A percentile compares a stretch with the other conserved stretches of the same genome.
Evolutionary conservation across 176 grass and related monocot species (phyloP).

Genomic region (Dendrocalamus sinicus): DNA sequence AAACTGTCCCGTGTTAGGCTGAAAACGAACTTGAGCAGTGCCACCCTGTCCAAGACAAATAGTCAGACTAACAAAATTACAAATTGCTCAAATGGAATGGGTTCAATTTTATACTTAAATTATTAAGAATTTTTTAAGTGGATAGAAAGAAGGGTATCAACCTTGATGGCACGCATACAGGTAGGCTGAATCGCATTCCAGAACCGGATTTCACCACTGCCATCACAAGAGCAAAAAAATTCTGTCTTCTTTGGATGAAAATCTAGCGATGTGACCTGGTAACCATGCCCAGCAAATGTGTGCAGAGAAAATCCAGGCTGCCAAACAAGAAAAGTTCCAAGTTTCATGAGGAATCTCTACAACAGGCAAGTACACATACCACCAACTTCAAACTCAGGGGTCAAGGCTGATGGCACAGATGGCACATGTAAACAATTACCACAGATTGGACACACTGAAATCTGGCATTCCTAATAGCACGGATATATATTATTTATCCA

Average conservation of each 20-base stretch:
- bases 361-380: constrained; percentile 11
- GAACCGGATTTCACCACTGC: constrained; percentile 86
- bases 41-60: constrained; percentile 67
- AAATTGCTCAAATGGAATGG: constrained; percentile 9
- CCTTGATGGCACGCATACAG: constrained; percentile 63
- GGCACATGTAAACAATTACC: neutral
- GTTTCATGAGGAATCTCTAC: constrained; percentile 20
- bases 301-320: constrained; percentile 84
- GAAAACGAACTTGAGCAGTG: constrained; percentile 91
- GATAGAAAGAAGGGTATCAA: constrained; percentile 37
- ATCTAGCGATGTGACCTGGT: constrained; percentile 88
- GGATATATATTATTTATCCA: neutral
- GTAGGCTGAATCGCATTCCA: constrained; percentile 64
- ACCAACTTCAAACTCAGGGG: constrained; percentile 5
- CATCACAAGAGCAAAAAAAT: constrained; percentile 92
- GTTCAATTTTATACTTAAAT: neutral
- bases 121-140: constrained; percentile 5
- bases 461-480: constrained; percentile 16
- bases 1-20: constrained; percentile 70
- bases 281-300: constrained; percentile 67
- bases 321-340: constrained; percentile 48
- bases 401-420: neutral
- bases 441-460: constrained; percentile 8
- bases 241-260: constrained; percentile 98
- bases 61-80: neutral